Evolutionary conservation across 495 filamentous ascomycete genomes (phyloP), one percentile per base, ranked within the genome.

Genomic region (Aspergillus cavernicola): DNA sequence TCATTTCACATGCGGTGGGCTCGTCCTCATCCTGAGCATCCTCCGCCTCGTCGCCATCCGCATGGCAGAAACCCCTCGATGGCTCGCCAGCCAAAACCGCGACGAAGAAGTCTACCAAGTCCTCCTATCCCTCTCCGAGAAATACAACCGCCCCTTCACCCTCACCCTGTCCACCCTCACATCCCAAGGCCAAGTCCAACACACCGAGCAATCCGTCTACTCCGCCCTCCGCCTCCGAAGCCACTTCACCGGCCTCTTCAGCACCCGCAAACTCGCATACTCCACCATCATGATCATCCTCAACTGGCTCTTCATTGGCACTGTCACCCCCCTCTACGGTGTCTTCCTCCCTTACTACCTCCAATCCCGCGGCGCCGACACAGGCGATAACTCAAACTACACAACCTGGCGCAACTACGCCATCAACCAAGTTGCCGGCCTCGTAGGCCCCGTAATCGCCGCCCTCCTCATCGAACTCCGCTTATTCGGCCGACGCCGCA

Each of bases 351-450:
- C 67, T 0, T 66, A 66, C 32, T 72, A 72, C 41, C 58, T 70
- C 2, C 55, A 58, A 4, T 70, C 64, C 22, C 70, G 68, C n/a
- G 67, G 61, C 19, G 52, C 61, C 15, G 51, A 60, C 29, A 47
- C 59, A 1, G 66, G 66, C 15, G 52, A 61, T 13, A 50, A 40
- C 19, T 65, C 65, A 1, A 66, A 63, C 15, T 65, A 73, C 32
- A 50, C 59, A 9, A 70, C 67, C 19, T 75, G 69, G 68, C 56
- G 71, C 10, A 66, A 75, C 47, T 77, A 76, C 52, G 73, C 74
- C 10, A 68, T 77, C 52, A 73, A 71, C 55, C 66, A 74, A 39
- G 51, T 71, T 12, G 66, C 61, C 12, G 74, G 70, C 2, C 56
- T 76, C 4, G 39, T 66, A 4, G 73, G 71, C 13, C 71, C 73